Percentiles rank a stretch among this genome's conserved stretches.
Evolutionary conservation across 169 alveolate genomes (phyloP).

Genomic region (Cryptosporidium viatorum): DNA sequence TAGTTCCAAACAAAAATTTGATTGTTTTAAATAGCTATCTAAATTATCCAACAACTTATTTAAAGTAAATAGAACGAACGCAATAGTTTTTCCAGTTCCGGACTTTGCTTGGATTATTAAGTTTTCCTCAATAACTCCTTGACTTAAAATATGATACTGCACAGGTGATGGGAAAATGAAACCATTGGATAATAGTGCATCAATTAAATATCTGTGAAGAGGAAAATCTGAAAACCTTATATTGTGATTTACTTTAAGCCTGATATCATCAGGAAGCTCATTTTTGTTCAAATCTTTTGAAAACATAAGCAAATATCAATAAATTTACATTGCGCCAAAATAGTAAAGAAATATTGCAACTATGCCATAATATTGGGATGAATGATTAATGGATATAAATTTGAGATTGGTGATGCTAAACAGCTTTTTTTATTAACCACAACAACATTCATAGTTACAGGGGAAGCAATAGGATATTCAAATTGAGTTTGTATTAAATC

Average conservation of each 20-base stretch:
- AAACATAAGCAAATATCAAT: not conserved
- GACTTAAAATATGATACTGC: conserved; percentile 58
- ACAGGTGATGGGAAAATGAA: conserved; percentile 62
- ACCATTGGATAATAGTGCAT: conserved; percentile 9
- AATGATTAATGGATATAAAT: not conserved
- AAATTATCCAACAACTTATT: conserved; percentile 27
- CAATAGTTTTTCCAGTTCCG: conserved; percentile 80
- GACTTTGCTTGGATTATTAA: conserved; percentile 79
- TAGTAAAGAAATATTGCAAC: not conserved
- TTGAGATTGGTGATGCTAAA: not conserved
- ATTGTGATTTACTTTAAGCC: not conserved
- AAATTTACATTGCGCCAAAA: conserved; percentile 21
- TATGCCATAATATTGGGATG: conserved; percentile 59
- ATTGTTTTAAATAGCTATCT: not conserved
- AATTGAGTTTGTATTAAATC: not conserved
- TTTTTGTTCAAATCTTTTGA: not conserved
- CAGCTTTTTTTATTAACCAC: not conserved
- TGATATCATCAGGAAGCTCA: conserved; percentile 31
- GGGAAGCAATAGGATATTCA: conserved; percentile 38
- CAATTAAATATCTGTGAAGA: conserved; percentile 39
- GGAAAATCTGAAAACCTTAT: conserved; percentile 50
- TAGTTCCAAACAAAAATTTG: not conserved
- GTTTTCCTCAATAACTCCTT: conserved; percentile 22
- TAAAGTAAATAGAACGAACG: conserved; percentile 61
- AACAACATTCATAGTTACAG: conserved; percentile 5